These are phyloP conservation scores for Castanea mollissima DNA, from an alignment of 306 rosid species.

Conservation along the genomic window DNA sequence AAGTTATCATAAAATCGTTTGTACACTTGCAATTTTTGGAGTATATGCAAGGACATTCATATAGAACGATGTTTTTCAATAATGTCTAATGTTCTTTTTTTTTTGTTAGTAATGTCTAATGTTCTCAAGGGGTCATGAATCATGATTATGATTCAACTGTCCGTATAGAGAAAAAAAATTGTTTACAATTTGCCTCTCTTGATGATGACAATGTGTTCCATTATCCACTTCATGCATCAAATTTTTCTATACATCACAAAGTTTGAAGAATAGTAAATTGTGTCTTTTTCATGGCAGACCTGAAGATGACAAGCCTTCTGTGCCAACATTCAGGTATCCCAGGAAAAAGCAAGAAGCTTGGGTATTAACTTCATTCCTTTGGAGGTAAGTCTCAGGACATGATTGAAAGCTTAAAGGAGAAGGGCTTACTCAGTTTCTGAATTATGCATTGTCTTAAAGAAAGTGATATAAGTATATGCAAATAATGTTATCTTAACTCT, in stretches of 20 bases:
- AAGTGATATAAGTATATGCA: too few species aligned
- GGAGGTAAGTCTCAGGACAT: slow-evolving; percentile 20
- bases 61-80: too few species aligned
- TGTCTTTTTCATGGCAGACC: neutral
- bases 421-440: slow-evolving; percentile 9
- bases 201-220: too few species aligned
- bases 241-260: neutral
- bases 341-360: slow-evolving; percentile 14
- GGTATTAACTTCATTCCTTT: slow-evolving; percentile 25
- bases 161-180: too few species aligned
- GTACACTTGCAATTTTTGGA: too few species aligned
- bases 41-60: too few species aligned
- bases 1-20: too few species aligned
- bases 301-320: slow-evolving; percentile 17
- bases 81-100: too few species aligned
- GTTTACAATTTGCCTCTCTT: too few species aligned
- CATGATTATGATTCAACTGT: neutral
- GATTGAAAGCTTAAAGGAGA: slow-evolving; percentile 26
- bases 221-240: neutral
- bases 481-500: too few species aligned
- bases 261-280: neutral
- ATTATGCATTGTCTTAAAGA: neutral
- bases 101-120: too few species aligned
- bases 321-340: slow-evolving; percentile 17
- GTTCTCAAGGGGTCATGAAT: too few species aligned